These are phyloP conservation scores for Fusarium graminum DNA, from an alignment of 2,329 filamentous ascomycete species.

Conservation along the genomic window DNA sequence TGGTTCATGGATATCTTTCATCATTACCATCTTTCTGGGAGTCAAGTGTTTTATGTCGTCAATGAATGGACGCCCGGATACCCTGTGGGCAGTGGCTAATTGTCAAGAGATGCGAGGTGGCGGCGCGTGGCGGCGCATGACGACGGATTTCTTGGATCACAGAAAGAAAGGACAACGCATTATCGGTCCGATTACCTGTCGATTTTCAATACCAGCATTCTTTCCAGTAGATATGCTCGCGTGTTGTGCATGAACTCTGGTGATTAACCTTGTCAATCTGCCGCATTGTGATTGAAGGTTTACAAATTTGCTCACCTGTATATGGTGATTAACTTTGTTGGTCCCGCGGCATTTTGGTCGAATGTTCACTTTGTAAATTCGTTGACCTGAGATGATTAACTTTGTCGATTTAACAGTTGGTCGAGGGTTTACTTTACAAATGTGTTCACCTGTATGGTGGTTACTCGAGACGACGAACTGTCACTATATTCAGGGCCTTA, in stretches of 20 bases:
- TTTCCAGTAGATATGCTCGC: background rate
- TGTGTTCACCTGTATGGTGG: background rate
- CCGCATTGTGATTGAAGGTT: background rate
- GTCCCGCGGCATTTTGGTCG: no score
- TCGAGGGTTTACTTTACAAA: background rate
- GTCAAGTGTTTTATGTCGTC: constrained; percentile 43
- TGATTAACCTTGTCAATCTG: background rate
- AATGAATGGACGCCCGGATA: constrained; percentile 49
- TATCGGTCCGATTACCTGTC: constrained; percentile 39
- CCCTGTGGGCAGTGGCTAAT: constrained; percentile 49
- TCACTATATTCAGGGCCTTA: constrained; percentile 13
- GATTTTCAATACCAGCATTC: constrained; percentile 26
- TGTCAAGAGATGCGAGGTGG: constrained; percentile 38
- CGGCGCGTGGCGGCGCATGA: constrained; percentile 27
- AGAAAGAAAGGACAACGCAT: constrained; percentile 33
- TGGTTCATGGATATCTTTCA: constrained; percentile 29
- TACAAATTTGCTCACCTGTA: background rate
- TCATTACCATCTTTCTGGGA: constrained; percentile 41
- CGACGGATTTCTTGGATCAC: constrained; percentile 37
- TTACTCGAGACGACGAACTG: background rate
- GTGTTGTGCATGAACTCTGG: background rate
- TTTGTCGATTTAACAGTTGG: no score
- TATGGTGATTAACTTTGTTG: background rate
- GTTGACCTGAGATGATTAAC: no score
- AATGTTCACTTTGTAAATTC: no score